Evolutionary conservation across 495 filamentous ascomycete species (phyloP), one percentile per base, ranked within the genome.

Genomic region (Penicillium steckii): DNA sequence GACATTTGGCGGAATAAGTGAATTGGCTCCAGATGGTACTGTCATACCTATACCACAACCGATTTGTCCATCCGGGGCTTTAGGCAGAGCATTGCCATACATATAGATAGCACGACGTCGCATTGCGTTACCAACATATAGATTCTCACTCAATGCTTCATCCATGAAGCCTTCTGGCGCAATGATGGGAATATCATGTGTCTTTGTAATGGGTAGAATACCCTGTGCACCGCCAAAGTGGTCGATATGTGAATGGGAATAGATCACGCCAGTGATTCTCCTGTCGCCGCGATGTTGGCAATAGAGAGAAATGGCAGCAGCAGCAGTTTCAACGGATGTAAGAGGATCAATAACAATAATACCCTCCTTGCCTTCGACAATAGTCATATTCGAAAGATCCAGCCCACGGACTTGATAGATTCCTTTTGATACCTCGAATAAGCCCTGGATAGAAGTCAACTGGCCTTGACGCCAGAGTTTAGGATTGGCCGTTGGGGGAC

Each of bases 181-280:
- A 13, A 62, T 35, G 17, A 67, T 54, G 4, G 53, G 45, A n/a
- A 67, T 56, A 1, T 52, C 44, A 10, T 53, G 33, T 1, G 37
- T 38, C 2, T 41, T 26, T 10, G 22, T 52, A 7, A 37, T n/a
- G 2, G 40, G 43, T 3, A 50, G 33, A 12, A 67, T 29, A 1
- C 57, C 61, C 21, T 37, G 35, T 4, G 50, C 61, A 15, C 64
- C 64, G 5, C 56, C 55, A 23, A 55, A 61, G 21, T 67, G 64
- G 29, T 67, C 64, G n/a, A 48, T 41, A 25, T 64, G 61, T 1
- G 64, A 67, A 30, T 67, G 64, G 0, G 64, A 56, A 46, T 67
- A 67, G 15, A 67, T 60, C 18, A 67, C 19, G 0, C 30, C 64
- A 0, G 48, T 64, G 23, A 67, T 50, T 7, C 46, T 49, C 15